Evolutionary conservation across 2,329 filamentous ascomycete species (phyloP), one percentile per base, ranked within the genome.

Genomic region (Sclerotinia glacialis): DNA sequence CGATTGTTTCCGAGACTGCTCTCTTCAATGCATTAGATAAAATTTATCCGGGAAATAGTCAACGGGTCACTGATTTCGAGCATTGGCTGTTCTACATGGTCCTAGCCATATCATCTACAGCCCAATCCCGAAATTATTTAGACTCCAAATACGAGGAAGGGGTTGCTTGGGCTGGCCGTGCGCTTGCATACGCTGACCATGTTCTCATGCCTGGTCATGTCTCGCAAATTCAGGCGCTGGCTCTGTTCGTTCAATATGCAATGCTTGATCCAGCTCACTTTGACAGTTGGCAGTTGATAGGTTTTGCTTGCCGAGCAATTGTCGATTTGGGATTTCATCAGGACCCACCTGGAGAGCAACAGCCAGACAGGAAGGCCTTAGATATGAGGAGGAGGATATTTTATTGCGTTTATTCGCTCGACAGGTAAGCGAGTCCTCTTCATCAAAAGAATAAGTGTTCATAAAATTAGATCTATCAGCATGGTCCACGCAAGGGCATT

Each of bases 321-420:
- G 85, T 97, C 28, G 95, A 99, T 78, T 80, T 97, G 40, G 95
- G 95, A 9, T 88, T 96, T 67, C 95, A 98, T 77, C 94, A 97
- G 78, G 94, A 98, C 72, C 92, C 93, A 3, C 89, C 91, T 0
- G 83, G 85, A 66, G 88, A 89, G 69, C 84, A 89, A 21, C 80
- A 86, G 37, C 83, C 88, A 14, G 87, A 92, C 67, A 89, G 87
- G 71, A 80, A 85, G 3, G 86, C 87, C 55, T 80, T 97, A 16
- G 91, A 97, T 71, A 82, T 92, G 68, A 86, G 94, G 63, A 86
- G 94, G 62, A 87, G 89, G 71, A 89, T 96, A 2, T 98, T 96
- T 75, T 93, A 96, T 77, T 96, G 91, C 75, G 89, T 95, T 5
- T 97, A 97, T 77, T 88, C 91, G 37, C 82, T 98, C 28, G 95